Percentiles rank a stretch among this genome's conserved stretches.
These are phyloP conservation scores for Xylaria castorea DNA, from an alignment of 495 filamentous ascomycete species.

Conservation along the genomic window DNA sequence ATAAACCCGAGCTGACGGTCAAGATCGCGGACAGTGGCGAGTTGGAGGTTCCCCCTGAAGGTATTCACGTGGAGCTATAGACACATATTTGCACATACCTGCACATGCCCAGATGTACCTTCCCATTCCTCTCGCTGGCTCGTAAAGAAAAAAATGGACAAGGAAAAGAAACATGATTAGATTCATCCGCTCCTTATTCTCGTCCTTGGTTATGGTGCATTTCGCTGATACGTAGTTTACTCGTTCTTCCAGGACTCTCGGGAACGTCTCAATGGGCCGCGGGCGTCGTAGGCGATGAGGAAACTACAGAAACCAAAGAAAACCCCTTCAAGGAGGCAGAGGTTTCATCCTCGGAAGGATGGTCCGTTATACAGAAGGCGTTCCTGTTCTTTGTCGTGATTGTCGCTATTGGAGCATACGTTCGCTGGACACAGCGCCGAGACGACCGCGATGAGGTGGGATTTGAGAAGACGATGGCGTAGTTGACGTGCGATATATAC, in stretches of 20 bases:
- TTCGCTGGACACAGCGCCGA: slow-evolving; percentile 39
- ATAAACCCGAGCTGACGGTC: slow-evolving; percentile 76
- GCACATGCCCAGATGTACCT: slow-evolving; percentile 27
- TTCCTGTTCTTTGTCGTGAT: slow-evolving; percentile 49
- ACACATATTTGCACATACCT: slow-evolving; percentile 35
- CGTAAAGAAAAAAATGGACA: slow-evolving; percentile 26
- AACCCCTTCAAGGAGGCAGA: slow-evolving; percentile 29
- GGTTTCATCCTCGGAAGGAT: slow-evolving; percentile 36
- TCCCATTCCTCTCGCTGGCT: slow-evolving; percentile 13
- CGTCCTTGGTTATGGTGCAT: slow-evolving; percentile 21
- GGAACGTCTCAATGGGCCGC: slow-evolving; percentile 41
- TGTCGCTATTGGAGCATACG: slow-evolving; percentile 41
- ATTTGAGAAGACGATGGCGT: slow-evolving; percentile 40
- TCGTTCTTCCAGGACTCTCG: slow-evolving; percentile 35
- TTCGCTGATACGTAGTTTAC: slow-evolving; percentile 42
- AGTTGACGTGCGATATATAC: slow-evolving; percentile 15
- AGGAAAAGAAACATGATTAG: slow-evolving; percentile 19
- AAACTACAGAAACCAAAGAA: neutral
- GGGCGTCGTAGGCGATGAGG: slow-evolving; percentile 35
- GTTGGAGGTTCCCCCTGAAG: slow-evolving; percentile 86
- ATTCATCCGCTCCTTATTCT: slow-evolving; percentile 33
- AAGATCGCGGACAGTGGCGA: slow-evolving; percentile 97
- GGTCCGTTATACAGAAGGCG: slow-evolving; percentile 45
- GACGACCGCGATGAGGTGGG: slow-evolving; percentile 27
- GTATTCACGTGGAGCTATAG: slow-evolving; percentile 98